Evolutionary conservation across 306 rosid genomes (phyloP).

Genomic region (Cucurbita pepo): DNA sequence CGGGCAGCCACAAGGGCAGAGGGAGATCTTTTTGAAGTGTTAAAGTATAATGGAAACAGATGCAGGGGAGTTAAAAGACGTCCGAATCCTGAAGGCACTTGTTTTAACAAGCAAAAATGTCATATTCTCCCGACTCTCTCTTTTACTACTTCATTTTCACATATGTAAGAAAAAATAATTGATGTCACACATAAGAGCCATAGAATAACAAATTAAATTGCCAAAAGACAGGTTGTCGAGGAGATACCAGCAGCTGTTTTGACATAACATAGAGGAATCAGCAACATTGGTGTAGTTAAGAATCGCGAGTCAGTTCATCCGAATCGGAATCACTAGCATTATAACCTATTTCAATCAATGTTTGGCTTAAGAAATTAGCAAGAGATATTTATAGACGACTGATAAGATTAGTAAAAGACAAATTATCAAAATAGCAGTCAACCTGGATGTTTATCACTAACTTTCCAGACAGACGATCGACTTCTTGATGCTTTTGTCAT

Average conservation of each 20-base stretch:
- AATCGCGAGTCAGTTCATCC: slow-evolving; percentile 49
- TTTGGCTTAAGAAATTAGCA: not conserved
- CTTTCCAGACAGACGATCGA: slow-evolving; percentile 86
- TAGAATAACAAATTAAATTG: not conserved
- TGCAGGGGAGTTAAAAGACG: not conserved
- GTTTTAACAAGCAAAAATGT: not conserved
- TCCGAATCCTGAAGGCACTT: not conserved
- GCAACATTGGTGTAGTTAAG: slow-evolving; percentile 17
- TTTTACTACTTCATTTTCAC: not conserved
- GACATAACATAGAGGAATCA: not conserved
- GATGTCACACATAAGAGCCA: not conserved
- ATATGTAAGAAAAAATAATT: not conserved
- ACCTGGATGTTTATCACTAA: slow-evolving; percentile 89
- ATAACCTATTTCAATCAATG: slow-evolving; percentile 36
- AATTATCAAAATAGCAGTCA: not conserved
- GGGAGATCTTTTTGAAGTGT: not conserved
- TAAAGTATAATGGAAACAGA: not conserved
- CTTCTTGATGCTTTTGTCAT: slow-evolving; percentile 68
- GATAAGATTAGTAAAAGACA: not conserved
- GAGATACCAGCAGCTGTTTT: not conserved
- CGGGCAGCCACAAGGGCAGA: not conserved
- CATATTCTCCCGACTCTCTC: not conserved
- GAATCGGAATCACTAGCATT: slow-evolving; percentile 93
- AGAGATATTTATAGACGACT: not conserved
- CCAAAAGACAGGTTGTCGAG: not conserved